These are phyloP conservation scores for Linaria vulgaris DNA, from an alignment of 257 asterid species.

Conservation along the genomic window DNA sequence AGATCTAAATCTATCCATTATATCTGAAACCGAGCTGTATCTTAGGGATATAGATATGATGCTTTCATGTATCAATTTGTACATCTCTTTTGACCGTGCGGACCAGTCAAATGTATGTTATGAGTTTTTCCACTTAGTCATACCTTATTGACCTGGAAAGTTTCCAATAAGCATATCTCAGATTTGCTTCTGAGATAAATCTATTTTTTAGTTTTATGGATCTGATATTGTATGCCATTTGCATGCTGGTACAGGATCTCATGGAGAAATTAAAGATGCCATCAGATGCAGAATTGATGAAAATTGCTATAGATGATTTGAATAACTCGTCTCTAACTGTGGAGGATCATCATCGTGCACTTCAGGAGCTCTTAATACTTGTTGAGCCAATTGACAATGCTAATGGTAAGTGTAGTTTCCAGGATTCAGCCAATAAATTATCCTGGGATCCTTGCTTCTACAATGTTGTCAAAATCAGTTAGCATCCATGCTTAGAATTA, in stretches of 20 bases:
- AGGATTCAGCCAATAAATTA: constrained; percentile 4
- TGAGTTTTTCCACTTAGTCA: background rate
- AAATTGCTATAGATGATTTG: constrained; percentile 70
- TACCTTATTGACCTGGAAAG: background rate
- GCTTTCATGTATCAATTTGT: background rate
- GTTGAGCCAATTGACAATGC: constrained; percentile 94
- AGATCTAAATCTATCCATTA: background rate
- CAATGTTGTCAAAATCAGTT: background rate
- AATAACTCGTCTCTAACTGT: constrained; percentile 55
- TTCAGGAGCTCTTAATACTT: constrained; percentile 76
- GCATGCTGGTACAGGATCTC: constrained; percentile 50
- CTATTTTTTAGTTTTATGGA: background rate
- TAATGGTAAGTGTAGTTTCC: constrained; percentile 46
- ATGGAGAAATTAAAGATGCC: constrained; percentile 71
- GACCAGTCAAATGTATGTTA: background rate
- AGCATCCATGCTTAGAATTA: background rate
- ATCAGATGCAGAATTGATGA: constrained; percentile 83
- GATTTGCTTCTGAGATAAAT: background rate
- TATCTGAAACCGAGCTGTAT: constrained; percentile 2
- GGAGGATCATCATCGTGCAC: constrained; percentile 76
- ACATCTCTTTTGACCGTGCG: background rate
- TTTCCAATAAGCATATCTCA: constrained; percentile 8
- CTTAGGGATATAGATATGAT: background rate
- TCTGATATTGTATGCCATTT: constrained; percentile 24
- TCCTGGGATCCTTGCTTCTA: constrained; percentile 3